A percentile compares a stretch with the other conserved stretches of the same genome.
These are phyloP conservation scores for Penicillium dipodomyicola DNA, from an alignment of 495 filamentous ascomycete species.

Conservation along the genomic window DNA sequence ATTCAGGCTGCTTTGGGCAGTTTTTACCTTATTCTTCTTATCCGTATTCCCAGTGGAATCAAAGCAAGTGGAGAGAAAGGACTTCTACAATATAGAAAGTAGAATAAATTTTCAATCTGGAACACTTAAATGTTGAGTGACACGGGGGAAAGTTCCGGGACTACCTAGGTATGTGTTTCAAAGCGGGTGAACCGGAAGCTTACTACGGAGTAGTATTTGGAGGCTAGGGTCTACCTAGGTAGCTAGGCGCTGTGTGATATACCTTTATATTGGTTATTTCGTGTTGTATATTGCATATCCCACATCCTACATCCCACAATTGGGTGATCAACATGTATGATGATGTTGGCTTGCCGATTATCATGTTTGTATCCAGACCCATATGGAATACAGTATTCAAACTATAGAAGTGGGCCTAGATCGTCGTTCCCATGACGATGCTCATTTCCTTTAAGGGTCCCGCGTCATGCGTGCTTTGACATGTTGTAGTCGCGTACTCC, in stretches of 20 bases:
- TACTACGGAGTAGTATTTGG: background rate
- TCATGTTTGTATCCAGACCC: background rate
- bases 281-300: background rate
- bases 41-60: background rate
- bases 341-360: slow-evolving; percentile 10
- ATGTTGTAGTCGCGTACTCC: slow-evolving; percentile 7
- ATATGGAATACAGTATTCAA: slow-evolving; percentile 5
- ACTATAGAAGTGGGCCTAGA: slow-evolving; percentile 25
- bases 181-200: too few species aligned
- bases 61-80: background rate
- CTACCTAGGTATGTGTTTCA: background rate
- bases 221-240: background rate
- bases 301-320: background rate
- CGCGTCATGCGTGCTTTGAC: slow-evolving; percentile 28
- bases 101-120: background rate
- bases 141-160: background rate
- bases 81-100: background rate
- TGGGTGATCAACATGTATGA: slow-evolving; percentile 14
- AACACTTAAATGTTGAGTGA: background rate
- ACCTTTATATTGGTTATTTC: background rate
- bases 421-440: slow-evolving; percentile 33
- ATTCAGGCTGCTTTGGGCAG: background rate
- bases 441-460: slow-evolving; percentile 25
- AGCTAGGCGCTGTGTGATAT: background rate
- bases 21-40: background rate